Conservation (phyloP, 1,139 yeast genomes). For the Taphrina wiesneri region DNA sequence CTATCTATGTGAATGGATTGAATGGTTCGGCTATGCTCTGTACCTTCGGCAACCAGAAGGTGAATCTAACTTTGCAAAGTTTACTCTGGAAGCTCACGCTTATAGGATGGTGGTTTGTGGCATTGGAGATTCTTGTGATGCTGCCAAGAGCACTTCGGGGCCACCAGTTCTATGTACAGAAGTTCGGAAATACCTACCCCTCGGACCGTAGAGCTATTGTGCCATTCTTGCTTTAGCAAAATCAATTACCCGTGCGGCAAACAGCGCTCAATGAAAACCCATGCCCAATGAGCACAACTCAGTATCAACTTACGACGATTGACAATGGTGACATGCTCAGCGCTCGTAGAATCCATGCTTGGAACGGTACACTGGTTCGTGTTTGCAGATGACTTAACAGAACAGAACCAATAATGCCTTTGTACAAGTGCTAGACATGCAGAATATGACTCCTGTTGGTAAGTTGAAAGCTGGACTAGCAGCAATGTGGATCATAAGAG, state of each 20-base stretch:
- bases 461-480: too few relatives aligned
- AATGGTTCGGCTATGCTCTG: constrained; percentile 35
- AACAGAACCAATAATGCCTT: too few relatives aligned
- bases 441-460: too few relatives aligned
- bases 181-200: constrained; percentile 20
- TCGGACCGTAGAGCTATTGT: constrained; percentile 22
- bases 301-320: too few relatives aligned
- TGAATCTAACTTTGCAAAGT: neutral
- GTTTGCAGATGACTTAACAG: too few relatives aligned
- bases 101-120: constrained; percentile 26
- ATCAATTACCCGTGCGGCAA: neutral
- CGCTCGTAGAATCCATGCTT: too few relatives aligned
- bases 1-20: constrained; percentile 36
- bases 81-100: neutral
- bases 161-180: constrained; percentile 21
- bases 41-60: constrained; percentile 17
- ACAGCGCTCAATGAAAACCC: too few relatives aligned
- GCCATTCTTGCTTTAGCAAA: constrained; percentile 13
- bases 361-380: too few relatives aligned
- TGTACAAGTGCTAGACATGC: too few relatives aligned
- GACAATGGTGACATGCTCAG: too few relatives aligned
- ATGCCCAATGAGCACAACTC: too few relatives aligned
- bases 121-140: constrained; percentile 30
- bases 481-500: neutral
- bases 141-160: constrained; percentile 29